These are phyloP conservation scores for Quercus ilex DNA, from an alignment of 306 rosid genomes.

Conservation along the genomic window DNA sequence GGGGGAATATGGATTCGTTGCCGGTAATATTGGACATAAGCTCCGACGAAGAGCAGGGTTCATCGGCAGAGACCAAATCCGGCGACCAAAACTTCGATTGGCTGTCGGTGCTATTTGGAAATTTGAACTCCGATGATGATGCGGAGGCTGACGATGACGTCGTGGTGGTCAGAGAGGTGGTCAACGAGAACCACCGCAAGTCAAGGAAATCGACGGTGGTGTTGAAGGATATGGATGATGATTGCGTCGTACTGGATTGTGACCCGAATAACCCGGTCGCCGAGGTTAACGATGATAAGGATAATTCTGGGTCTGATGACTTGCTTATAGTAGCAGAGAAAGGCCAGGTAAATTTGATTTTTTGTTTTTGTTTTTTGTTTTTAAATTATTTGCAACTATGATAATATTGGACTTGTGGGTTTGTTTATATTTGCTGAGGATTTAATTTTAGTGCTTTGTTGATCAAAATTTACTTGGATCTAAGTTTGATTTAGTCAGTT, in stretches of 20 bases:
- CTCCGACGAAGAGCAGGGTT: conserved; percentile 64
- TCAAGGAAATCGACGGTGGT: conserved; percentile 18
- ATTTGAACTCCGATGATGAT: too few relatives aligned
- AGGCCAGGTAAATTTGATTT: conserved; percentile 54
- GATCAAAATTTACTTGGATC: neutral
- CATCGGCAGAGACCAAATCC: conserved; percentile 5
- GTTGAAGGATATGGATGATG: conserved; percentile 40
- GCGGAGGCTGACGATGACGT: conserved; percentile 40
- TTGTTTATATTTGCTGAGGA: neutral
- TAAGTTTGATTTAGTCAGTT: neutral
- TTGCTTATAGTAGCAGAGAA: conserved; percentile 68
- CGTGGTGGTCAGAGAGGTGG: conserved; percentile 40
- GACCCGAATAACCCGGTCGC: conserved; percentile 53
- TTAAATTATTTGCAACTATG: too few relatives aligned
- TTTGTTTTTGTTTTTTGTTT: too few relatives aligned
- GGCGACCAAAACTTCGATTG: conserved; percentile 30
- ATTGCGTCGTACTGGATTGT: conserved; percentile 68
- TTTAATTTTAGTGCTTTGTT: neutral
- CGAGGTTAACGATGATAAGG: conserved; percentile 32
- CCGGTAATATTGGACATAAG: conserved; percentile 58
- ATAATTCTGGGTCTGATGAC: conserved; percentile 48
- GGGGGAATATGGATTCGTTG: conserved; percentile 21
- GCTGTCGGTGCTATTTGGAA: conserved; percentile 38
- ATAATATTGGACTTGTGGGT: neutral
- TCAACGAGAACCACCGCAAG: conserved; percentile 38